Base-by-base conservation (phyloP, 1,284 basidiomycete genomes). In the Ganoderma multipileum region DNA sequence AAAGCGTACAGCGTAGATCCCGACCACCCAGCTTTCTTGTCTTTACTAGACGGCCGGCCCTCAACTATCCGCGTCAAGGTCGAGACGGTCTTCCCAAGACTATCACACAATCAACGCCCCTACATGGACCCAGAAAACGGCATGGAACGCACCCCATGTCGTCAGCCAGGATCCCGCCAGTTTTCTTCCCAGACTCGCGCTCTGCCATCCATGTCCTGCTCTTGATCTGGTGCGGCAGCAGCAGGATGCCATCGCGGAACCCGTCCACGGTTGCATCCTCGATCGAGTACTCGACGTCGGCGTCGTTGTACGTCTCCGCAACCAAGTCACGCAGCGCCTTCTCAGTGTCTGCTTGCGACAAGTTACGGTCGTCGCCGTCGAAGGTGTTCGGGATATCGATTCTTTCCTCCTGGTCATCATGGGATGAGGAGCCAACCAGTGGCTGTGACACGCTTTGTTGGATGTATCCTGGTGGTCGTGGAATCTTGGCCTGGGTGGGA, bases 81-180 rank as follows among this genome's bases (percentile, higher is more conserved):
- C 77, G 98, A 96, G n/a, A 97, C 94, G 0, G 96, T 98, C 82
- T 98, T 97, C 1, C 95, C 96, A 1, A 97, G 85, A 72, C 91
- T 93, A 65, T 20, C 55, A 0, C 8, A 33, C 30, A 58, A 20
- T 58, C 33, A 58, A 7, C 30, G 23, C 4, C 39, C 30, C n/a
- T 36, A 33, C 3, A 14, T 33, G 9, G 20, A 23, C 16, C 63
- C 36, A 30, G 33, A 41, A 41, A 16, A 23, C 28, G 28, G 5
- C 5, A 60, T 28, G 23, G n/a, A 74, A 74, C 84, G 63, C 73
- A 91, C 91, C 94, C 92, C 91, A 95, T 96, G 78, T 97, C 95
- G 77, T 97, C 96, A 0, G 96, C 96, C 12, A 98, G 83, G 75
- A 98, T 97, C 0, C 97, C 96, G 1, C 96, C 96, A 36, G 79